phyloP scores from a whole-genome alignment of 2,329 filamentous ascomycete genomes.

The Aspergillus chevalieri region DNA sequence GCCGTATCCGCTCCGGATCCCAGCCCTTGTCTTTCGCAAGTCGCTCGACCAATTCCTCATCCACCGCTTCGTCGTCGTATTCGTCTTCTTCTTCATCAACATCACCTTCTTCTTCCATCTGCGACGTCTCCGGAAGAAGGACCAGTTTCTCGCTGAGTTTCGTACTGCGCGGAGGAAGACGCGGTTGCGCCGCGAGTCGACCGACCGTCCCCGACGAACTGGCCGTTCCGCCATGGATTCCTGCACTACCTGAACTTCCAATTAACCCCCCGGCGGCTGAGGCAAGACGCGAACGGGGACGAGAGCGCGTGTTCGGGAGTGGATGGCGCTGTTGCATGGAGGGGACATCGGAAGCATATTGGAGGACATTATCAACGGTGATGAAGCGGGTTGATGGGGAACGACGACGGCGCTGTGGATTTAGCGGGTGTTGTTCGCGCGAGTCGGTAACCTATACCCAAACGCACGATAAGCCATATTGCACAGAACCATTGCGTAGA shows the following conservation, averaged over 20 bases:
- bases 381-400: conserved; percentile 63
- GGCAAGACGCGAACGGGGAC: conserved; percentile 27
- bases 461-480: background rate
- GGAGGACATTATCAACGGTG: conserved; percentile 86
- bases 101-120: conserved; percentile 34
- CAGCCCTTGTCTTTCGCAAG: conserved; percentile 27
- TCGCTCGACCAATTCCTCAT: conserved; percentile 31
- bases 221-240: conserved; percentile 30
- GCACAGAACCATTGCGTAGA: conserved; percentile 8
- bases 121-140: conserved; percentile 72
- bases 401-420: conserved; percentile 23
- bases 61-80: conserved; percentile 20
- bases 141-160: conserved; percentile 98
- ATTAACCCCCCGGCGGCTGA: conserved; percentile 26
- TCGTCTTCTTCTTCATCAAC: conserved; percentile 20
- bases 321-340: conserved; percentile 82
- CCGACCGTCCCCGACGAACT: conserved; percentile 52
- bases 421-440: conserved; percentile 32
- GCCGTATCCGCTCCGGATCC: conserved; percentile 28
- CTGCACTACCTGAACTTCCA: conserved; percentile 38
- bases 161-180: conserved; percentile 77
- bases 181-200: conserved; percentile 49
- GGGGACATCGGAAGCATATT: conserved; percentile 89
- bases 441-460: conserved; percentile 37
- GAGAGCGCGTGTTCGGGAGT: conserved; percentile 32